Evolutionary conservation across 2,329 filamentous ascomycete species (phyloP), one percentile per base, ranked within the genome.

Genomic region (Cladorrhinum sp.): DNA sequence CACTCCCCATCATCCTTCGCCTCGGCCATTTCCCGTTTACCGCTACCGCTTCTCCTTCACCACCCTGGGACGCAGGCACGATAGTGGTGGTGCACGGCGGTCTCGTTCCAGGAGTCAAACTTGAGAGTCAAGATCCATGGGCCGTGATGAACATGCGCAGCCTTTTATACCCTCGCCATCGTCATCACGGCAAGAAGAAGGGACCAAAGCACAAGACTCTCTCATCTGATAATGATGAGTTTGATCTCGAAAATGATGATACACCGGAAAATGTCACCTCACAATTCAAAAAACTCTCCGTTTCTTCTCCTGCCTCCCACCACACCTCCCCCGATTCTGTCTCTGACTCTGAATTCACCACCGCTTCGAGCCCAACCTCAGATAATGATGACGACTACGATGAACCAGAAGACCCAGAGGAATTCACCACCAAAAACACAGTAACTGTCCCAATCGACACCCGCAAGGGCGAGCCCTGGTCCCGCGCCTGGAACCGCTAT

Each of bases 81-180:
- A 79, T 96, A 3, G 80, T 88, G 4, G 88, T 92, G 55, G 93
- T 93, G 6, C 95, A 98, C 76, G 93, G 85, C 0, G 95, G 95
- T 0, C 80, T 98, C 1, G 87, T 95, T 0, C 91, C 93, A 0
- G 89, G 87, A 4, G 77, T 96, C 0, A 74, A 83, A 0, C 79
- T 96, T 13, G 79, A 87, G 50, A 78, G 82, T 55, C 93, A 88
- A 67, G 82, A 97, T 73, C 89, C 92, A 0, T 87, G 85, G 73
- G 87, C 89, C 55, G 89, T 90, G 45, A 97, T 97, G 92, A 95
- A 92, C 71, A 96, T 99, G 91, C 86, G 92, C 59, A 90, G 87
- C 6, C 83, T 96, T 57, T 81, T 90, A 66, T 81, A 79, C 65
- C 76, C 86, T 18, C 60, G 65, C 8, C 60, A 48, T 6, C 16